These are phyloP conservation scores for Stylonectria norvegica DNA, from an alignment of 2,329 filamentous ascomycete species.

Conservation along the genomic window DNA sequence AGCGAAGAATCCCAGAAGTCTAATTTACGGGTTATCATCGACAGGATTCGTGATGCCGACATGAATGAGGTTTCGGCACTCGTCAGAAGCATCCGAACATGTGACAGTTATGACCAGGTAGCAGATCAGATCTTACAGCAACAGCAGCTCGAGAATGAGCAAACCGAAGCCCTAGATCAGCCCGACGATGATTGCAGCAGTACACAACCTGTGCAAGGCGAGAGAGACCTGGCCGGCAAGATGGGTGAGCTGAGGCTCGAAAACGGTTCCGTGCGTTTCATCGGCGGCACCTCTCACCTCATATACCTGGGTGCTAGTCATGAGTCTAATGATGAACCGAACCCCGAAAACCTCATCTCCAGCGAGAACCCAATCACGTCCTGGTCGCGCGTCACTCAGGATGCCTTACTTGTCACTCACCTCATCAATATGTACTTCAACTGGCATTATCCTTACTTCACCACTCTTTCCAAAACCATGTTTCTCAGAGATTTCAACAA, in stretches of 20 bases:
- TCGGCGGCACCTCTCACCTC: constrained; percentile 90
- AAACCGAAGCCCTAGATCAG: constrained; percentile 40
- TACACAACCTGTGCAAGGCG: constrained; percentile 50
- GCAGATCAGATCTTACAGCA: constrained; percentile 52
- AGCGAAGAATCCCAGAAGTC: constrained; percentile 81
- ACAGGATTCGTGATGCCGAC: constrained; percentile 85
- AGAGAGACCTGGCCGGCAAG: constrained; percentile 82
- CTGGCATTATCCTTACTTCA: constrained; percentile 97
- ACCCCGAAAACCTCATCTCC: constrained; percentile 44
- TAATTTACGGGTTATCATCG: constrained; percentile 86
- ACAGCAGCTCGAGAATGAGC: constrained; percentile 35
- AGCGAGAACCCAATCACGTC: constrained; percentile 70
- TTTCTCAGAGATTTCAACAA: constrained; percentile 83
- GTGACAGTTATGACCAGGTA: constrained; percentile 62
- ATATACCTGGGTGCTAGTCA: constrained; percentile 65
- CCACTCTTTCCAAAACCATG: constrained; percentile 77
- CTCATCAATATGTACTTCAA: constrained; percentile 97
- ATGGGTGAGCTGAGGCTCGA: constrained; percentile 89
- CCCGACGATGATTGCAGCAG: constrained; percentile 39
- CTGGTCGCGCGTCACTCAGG: constrained; percentile 84
- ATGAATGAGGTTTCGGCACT: constrained; percentile 82
- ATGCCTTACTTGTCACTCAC: constrained; percentile 75
- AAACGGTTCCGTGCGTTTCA: constrained; percentile 83
- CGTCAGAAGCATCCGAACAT: constrained; percentile 83
- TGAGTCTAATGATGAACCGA: constrained; percentile 38